Base-by-base conservation (phyloP, 495 filamentous ascomycete species). In the Emericellopsis terricola region DNA sequence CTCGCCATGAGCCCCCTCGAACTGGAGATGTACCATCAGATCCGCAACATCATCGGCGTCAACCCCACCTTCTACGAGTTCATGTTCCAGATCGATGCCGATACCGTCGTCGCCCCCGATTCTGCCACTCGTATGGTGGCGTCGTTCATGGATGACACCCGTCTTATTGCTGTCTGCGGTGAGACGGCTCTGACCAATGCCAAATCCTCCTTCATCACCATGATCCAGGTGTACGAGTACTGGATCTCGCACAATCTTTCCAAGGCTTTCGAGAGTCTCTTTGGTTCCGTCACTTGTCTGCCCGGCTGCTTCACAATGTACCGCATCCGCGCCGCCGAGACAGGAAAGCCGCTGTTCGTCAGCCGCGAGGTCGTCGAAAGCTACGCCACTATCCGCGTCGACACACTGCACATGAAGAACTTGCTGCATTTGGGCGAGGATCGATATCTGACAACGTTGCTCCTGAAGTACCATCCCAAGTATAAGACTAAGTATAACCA, bases 141-240 rank as follows among this genome's bases (percentile, higher is more conserved):
- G 13, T 63, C 87, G 3, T 93, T 92, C 71, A 52, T 93, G 15
- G 69, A 85, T 41, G 89, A 99, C 52, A 92, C 85, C 10, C 76
- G 83, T 29, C 65, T 96, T 15, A 83, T 94, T 47, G 89, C 78
- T 43, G 71, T 89, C 33, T 99, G 91, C 50, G 89, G 89, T 47
- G 89, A 99, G 55, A 99, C 89, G 0, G 76, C 78, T 8, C 63
- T 99, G 17, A 81, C 78, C 32, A 99, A 99, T 48, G 81, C 84
- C 33, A 92, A 94, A 54, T 68, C 79, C 11, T 93, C 86, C 10
- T 81, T 85, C 42, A 68, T 89, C 39, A 99, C 89, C 20, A 96
- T 96, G 86, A 96, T 99, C 41, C 89, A 97, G 55, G 89, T 97
- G 13, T 97, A 97, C 64, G 89, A 97, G 57, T 93, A 97, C 65